Evolutionary conservation across 257 asterid species (phyloP).

Genomic region (Leonotis leonurus): DNA sequence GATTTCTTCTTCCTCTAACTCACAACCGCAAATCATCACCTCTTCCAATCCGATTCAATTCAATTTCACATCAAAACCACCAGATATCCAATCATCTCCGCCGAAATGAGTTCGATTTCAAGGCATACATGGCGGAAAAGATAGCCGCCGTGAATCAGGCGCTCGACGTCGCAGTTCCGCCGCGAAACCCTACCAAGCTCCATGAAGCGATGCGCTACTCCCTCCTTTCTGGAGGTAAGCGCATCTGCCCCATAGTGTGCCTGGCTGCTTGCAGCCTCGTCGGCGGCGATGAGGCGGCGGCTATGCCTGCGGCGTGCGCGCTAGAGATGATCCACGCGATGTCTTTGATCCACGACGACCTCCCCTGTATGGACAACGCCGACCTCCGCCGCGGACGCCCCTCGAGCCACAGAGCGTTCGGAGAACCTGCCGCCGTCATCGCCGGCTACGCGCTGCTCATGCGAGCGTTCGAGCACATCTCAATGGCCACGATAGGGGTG

Average conservation of each 20-base stretch:
- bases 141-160: background rate
- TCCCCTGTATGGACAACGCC: conserved; percentile 3
- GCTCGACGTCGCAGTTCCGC: background rate
- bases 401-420: background rate
- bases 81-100: background rate
- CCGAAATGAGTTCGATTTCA: background rate
- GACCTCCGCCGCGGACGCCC: conserved; percentile 4
- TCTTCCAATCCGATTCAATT: background rate
- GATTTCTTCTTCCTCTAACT: background rate
- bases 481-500: background rate
- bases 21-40: background rate
- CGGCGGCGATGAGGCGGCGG: background rate
- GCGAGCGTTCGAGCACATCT: background rate
- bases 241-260: conserved; percentile 3
- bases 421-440: background rate
- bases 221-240: background rate
- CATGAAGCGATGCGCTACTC: conserved; percentile 11
- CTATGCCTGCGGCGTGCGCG: conserved; percentile 3
- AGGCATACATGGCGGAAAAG: background rate
- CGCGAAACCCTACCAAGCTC: background rate
- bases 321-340: conserved; percentile 10
- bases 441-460: background rate
- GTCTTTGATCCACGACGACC: conserved; percentile 3
- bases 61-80: background rate
- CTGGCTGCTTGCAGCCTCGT: background rate